Conservation (phyloP, 176 grass and related monocot genomes). For the Pharus latifolius region DNA sequence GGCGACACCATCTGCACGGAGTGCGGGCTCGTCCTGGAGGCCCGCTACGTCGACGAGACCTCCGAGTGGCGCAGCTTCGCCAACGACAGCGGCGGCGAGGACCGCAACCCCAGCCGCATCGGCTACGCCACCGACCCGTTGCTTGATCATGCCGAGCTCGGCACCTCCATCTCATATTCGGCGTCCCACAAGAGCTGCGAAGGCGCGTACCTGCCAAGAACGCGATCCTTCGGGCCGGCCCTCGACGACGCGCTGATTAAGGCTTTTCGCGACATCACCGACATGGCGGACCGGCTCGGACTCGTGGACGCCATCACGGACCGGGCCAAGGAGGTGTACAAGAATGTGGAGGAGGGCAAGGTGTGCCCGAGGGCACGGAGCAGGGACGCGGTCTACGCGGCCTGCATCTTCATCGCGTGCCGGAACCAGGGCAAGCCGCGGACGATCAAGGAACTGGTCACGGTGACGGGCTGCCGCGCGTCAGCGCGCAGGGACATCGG, state of each 20-base stretch:
- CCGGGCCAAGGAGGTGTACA: conserved; percentile 34
- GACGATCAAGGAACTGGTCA: conserved; percentile 38
- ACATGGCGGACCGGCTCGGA: conserved; percentile 43
- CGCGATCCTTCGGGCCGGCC: not conserved
- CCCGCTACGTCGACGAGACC: conserved; percentile 44
- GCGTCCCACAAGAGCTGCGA: not conserved
- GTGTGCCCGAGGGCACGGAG: not conserved
- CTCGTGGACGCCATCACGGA: conserved; percentile 29
- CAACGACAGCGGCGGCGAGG: conserved; percentile 28
- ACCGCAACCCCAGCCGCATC: conserved; percentile 49
- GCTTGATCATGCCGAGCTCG: conserved; percentile 6
- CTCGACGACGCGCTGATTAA: not conserved
- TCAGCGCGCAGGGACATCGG: conserved; percentile 32
- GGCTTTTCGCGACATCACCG: conserved; percentile 21
- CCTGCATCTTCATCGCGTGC: conserved; percentile 46
- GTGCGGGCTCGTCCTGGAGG: conserved; percentile 57
- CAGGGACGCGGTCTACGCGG: conserved; percentile 33
- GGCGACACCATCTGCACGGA: conserved; percentile 69
- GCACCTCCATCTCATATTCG: conserved; percentile 22
- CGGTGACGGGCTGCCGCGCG: conserved; percentile 9
- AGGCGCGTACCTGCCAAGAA: not conserved
- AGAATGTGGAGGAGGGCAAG: conserved; percentile 24
- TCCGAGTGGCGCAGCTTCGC: conserved; percentile 61
- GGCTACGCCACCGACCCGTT: conserved; percentile 36
- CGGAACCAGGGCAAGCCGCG: conserved; percentile 44